These are phyloP conservation scores for Linum lewisii DNA, from an alignment of 345 rosid genomes.

Conservation along the genomic window DNA sequence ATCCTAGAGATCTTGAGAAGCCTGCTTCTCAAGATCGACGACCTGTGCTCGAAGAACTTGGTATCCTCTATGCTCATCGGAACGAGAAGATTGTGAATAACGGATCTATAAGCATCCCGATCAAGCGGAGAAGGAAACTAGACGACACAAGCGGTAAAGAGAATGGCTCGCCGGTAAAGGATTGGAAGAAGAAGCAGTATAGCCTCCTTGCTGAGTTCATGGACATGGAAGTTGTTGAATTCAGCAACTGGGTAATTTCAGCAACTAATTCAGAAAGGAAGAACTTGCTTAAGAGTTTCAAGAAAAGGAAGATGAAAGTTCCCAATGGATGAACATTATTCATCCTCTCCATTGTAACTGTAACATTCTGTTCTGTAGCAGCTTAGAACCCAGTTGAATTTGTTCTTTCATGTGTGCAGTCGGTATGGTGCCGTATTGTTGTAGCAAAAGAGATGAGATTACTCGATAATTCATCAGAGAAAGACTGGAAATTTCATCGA, in stretches of 20 bases:
- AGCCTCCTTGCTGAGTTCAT: slow-evolving; percentile 45
- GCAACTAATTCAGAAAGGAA: slow-evolving; percentile 41
- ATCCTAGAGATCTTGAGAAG: slow-evolving; percentile 12
- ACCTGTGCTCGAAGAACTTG: slow-evolving; percentile 49
- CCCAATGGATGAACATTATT: slow-evolving; percentile 15
- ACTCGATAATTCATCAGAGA: too few relatives aligned
- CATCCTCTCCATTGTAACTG: background rate
- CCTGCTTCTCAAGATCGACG: slow-evolving; percentile 10
- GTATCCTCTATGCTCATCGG: slow-evolving; percentile 71
- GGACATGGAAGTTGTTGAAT: slow-evolving; percentile 58
- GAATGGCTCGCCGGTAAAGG: slow-evolving; percentile 19
- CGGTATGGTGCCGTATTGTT: too few relatives aligned
- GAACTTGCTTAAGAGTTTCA: slow-evolving; percentile 39
- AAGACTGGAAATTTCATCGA: too few relatives aligned
- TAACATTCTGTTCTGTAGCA: background rate
- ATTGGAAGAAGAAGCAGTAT: slow-evolving; percentile 38
- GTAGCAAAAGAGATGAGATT: too few relatives aligned
- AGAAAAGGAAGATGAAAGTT: slow-evolving; percentile 30
- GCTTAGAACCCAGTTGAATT: too few relatives aligned
- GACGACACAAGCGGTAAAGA: slow-evolving; percentile 15
- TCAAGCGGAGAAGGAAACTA: slow-evolving; percentile 14
- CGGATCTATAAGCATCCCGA: slow-evolving; percentile 17
- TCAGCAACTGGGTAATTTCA: slow-evolving; percentile 29
- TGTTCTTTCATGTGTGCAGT: too few relatives aligned
- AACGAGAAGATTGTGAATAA: slow-evolving; percentile 64